Evolutionary conservation across 495 filamentous ascomycete species (phyloP), one percentile per base, ranked within the genome.

Genomic region (Penicillium pancosmium): DNA sequence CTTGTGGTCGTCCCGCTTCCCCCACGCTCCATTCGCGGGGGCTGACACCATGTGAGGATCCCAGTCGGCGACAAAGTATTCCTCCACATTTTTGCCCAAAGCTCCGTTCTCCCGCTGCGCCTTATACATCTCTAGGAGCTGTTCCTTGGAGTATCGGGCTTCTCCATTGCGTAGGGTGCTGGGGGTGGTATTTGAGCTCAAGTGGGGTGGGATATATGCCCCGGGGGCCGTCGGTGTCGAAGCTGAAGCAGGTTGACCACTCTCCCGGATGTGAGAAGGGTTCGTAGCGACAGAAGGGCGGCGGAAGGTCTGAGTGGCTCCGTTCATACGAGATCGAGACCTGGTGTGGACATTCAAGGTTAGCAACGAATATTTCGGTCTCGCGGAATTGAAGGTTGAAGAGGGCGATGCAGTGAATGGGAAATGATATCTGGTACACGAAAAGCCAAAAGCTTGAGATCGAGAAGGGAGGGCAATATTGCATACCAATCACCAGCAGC

Each of bases 301-400:
- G 56, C 92, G 91, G 73, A 96, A 92, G 57, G 92, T 95, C 56
- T 92, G 84, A 43, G 91, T 93, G 57, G 84, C 83, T 72, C 91
- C 91, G 70, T 94, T 94, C 53, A 87, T 81, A 72, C 86, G 84
- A 65, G 79, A 72, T 68, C 86, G 86, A 68, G 85, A 74, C 85
- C 86, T 88, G 35, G 35, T 52, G 33, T 43, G 13, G 49, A n/a
- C 49, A 9, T 52, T 38, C 21, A 67, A 68, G 57, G 68, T 71
- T 68, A 72, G 66, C 50, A 57, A 59, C 41, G 48, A 49, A 55
- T 40, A 55, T 55, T 55, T 55, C 23, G 38, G 19, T 48, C 43
- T 51, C 18, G 40, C 23, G 43, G 47, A 49, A 62, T 62, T 61
- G 56, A 47, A 8, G 3, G 21, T 38, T 50, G 23, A 40, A 16